Conservation (phyloP, 1,139 yeast genomes). For the Kazachstania sp. region DNA sequence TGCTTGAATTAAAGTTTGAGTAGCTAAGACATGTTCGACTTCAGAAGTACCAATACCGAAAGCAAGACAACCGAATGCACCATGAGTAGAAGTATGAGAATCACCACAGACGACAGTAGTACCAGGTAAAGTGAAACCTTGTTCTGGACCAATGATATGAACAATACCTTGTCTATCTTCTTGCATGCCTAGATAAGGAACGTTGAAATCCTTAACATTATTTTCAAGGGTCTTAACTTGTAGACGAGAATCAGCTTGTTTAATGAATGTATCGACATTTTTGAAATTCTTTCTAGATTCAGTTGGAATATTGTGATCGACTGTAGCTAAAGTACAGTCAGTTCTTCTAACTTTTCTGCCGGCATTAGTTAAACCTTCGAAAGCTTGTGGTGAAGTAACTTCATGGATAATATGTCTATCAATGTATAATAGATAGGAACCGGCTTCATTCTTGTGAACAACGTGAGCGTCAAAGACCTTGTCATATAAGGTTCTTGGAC, state of each 20-base stretch:
- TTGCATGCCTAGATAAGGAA: slow-evolving; percentile 88
- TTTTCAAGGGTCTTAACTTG: slow-evolving; percentile 90
- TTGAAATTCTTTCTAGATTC: slow-evolving; percentile 69
- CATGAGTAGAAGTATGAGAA: slow-evolving; percentile 96
- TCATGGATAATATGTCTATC: slow-evolving; percentile 97
- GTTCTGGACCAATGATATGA: slow-evolving; percentile 97
- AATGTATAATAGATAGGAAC: slow-evolving; percentile 76
- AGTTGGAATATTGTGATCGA: slow-evolving; percentile 96
- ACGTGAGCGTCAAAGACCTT: slow-evolving; percentile 92
- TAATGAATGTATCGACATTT: slow-evolving; percentile 70
- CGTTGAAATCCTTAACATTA: slow-evolving; percentile 81
- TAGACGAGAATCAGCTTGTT: slow-evolving; percentile 82
- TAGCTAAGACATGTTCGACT: slow-evolving; percentile 96
- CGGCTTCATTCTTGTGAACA: slow-evolving; percentile 81
- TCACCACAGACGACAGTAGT: slow-evolving; percentile 99
- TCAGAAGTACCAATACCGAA: slow-evolving; percentile 99
- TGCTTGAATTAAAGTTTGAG: slow-evolving; percentile 90
- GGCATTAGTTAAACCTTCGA: slow-evolving; percentile 85
- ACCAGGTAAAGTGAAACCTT: slow-evolving; percentile 96
- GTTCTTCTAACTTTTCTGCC: slow-evolving; percentile 81
- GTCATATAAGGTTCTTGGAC: slow-evolving; percentile 77
- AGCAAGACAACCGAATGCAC: slow-evolving; percentile 97
- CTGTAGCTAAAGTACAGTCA: slow-evolving; percentile 95
- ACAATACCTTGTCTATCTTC: slow-evolving; percentile 96
- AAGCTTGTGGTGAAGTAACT: slow-evolving; percentile 98